Conservation (phyloP, 768 basidiomycete species). For the Porpolomopsis calyptriformis region DNA sequence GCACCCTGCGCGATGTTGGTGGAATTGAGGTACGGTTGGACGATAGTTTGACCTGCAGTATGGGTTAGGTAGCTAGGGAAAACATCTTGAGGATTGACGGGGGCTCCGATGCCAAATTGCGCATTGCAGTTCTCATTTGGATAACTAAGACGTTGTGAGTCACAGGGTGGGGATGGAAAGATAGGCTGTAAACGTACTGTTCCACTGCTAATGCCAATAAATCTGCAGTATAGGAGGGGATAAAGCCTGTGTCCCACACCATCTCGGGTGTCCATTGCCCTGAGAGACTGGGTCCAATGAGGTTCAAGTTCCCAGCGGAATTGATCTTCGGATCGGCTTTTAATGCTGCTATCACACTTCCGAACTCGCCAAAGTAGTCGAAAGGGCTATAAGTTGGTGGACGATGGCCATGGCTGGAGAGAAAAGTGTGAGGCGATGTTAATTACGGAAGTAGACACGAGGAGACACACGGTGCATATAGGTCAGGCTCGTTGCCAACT, state of each 20-base stretch:
- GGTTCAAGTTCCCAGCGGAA: constrained; percentile 22
- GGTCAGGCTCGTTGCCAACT: constrained; percentile 60
- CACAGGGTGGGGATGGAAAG: neutral
- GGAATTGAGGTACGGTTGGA: constrained; percentile 7
- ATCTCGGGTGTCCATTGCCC: constrained; percentile 31
- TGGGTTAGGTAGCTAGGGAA: constrained; percentile 20
- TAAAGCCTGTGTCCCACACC: constrained; percentile 29
- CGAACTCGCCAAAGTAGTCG: constrained; percentile 36
- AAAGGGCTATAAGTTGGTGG: constrained; percentile 6
- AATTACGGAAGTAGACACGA: neutral
- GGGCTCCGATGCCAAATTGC: constrained; percentile 19
- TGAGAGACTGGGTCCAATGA: constrained; percentile 30
- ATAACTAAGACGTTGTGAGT: neutral
- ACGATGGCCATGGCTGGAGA: constrained; percentile 5
- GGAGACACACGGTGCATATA: constrained; percentile 27
- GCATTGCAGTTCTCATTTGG: constrained; percentile 32
- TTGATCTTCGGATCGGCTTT: constrained; percentile 13
- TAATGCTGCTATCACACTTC: constrained; percentile 25
- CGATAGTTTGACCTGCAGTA: constrained; percentile 13
- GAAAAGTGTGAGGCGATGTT: neutral
- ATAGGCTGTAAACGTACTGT: constrained; percentile 19
- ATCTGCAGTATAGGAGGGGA: constrained; percentile 18
- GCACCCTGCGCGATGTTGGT: constrained; percentile 6
- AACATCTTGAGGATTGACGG: constrained; percentile 18
- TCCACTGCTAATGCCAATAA: constrained; percentile 31